Conservation (phyloP, 2,329 filamentous ascomycete genomes). For the Hypoxylon sp. region DNA sequence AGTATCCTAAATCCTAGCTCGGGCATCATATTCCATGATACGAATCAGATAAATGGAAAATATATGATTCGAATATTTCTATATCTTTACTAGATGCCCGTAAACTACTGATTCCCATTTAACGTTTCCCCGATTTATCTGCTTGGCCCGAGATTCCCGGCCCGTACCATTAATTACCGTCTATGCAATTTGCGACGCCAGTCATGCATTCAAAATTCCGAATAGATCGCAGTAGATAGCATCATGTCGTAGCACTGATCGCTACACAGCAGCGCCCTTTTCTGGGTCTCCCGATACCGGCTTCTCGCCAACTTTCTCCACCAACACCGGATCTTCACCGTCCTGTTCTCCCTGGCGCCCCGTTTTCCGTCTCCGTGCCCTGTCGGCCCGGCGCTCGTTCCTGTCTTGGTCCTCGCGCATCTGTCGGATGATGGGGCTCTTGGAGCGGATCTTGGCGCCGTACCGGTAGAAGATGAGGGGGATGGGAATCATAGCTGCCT, state of each 20-base stretch:
- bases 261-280: conserved; percentile 27
- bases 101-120: conserved; percentile 2
- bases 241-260: not conserved
- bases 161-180: not conserved
- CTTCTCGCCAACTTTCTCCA: conserved; percentile 21
- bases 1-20: not conserved
- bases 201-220: not conserved
- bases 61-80: not conserved
- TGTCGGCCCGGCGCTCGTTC: conserved; percentile 56
- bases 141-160: not conserved
- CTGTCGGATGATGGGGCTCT: conserved; percentile 64
- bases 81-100: not conserved
- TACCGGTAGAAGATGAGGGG: conserved; percentile 83
- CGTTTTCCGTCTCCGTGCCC: conserved; percentile 49
- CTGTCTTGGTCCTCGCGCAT: conserved; percentile 63
- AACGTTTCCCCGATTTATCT: not conserved
- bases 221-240: not conserved
- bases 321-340: not conserved
- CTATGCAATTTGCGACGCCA: conserved; percentile 5
- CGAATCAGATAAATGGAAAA: not conserved
- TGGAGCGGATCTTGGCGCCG: conserved; percentile 67
- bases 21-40: not conserved
- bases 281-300: conserved; percentile 17
- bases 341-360: conserved; percentile 27
- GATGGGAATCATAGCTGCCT: conserved; percentile 82